Evolutionary conservation across 208 protist species (phyloP).

Genomic region (Leishmania arabica): DNA sequence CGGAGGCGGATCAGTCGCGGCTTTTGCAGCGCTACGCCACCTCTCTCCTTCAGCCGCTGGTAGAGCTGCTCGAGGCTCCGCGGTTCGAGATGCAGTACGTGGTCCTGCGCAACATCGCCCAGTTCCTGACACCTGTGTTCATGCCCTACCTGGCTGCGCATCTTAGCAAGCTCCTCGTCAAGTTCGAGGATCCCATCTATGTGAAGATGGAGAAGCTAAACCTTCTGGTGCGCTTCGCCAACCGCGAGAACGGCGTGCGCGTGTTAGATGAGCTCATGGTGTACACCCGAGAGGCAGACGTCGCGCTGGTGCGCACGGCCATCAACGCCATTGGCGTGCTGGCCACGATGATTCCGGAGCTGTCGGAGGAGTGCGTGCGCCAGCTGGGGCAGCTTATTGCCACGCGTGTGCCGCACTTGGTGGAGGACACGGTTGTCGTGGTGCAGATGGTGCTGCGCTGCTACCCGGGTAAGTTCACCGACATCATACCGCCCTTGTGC

Average conservation of each 20-base stretch:
- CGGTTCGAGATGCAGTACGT: slow-evolving; percentile 97
- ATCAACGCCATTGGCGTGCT: slow-evolving; percentile 96
- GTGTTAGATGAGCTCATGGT: slow-evolving; percentile 95
- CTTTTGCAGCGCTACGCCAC: slow-evolving; percentile 53
- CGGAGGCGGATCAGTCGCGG: slow-evolving; percentile 22
- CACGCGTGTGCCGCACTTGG: slow-evolving; percentile 96
- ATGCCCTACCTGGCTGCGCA: slow-evolving; percentile 65
- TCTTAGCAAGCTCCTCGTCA: slow-evolving; percentile 96
- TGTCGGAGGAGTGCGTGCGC: slow-evolving; percentile 93
- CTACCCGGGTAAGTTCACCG: slow-evolving; percentile 95
- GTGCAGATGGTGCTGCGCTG: slow-evolving; percentile 97
- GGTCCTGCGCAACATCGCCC: slow-evolving; percentile 96
- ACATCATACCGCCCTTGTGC: slow-evolving; percentile 94
- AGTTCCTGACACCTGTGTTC: slow-evolving; percentile 91
- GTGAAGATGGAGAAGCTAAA: slow-evolving; percentile 99
- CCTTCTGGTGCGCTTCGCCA: slow-evolving; percentile 95
- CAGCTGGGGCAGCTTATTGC: slow-evolving; percentile 95
- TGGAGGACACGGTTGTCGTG: slow-evolving; percentile 97
- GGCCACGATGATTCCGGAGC: slow-evolving; percentile 94
- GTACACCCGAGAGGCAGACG: slow-evolving; percentile 95
- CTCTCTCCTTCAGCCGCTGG: slow-evolving; percentile 91
- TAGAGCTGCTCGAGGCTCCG: slow-evolving; percentile 70
- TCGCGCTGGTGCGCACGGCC: slow-evolving; percentile 96
- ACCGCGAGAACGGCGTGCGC: slow-evolving; percentile 84
- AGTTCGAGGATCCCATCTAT: slow-evolving; percentile 99